Evolutionary conservation across 1,139 yeast genomes (phyloP).

Genomic region (Geotrichum carabidarum): DNA sequence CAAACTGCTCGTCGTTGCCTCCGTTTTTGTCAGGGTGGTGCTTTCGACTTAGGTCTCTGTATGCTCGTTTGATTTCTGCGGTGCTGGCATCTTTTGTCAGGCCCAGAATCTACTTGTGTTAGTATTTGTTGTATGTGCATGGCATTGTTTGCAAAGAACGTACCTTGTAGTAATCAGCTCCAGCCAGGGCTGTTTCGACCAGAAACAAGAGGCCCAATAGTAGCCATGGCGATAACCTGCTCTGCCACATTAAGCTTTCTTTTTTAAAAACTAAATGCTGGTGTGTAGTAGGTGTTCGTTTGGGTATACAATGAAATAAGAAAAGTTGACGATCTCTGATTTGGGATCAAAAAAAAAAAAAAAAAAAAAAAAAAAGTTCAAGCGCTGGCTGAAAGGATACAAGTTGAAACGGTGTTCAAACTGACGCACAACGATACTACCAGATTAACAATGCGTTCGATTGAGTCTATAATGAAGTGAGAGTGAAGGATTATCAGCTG

Average conservation of each 20-base stretch:
- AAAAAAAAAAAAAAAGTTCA: no score
- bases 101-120: conserved; percentile 49
- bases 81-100: conserved; percentile 64
- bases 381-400: no score
- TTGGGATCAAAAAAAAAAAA: no score
- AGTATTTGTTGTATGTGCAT: conserved; percentile 6
- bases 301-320: no score
- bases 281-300: no score
- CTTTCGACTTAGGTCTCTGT: conserved; percentile 74
- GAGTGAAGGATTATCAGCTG: no score
- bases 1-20: conserved; percentile 75
- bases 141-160: conserved; percentile 5
- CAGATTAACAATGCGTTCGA: no score
- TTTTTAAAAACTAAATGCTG: background rate
- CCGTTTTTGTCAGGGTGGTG: conserved; percentile 94
- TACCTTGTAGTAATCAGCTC: conserved; percentile 31
- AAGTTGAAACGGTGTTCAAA: no score
- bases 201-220: conserved; percentile 19
- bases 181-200: conserved; percentile 23
- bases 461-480: no score
- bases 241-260: conserved; percentile 5
- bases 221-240: conserved; percentile 9
- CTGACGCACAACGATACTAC: no score
- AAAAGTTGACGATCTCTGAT: no score
- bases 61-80: conserved; percentile 80